Percentiles rank a stretch among this genome's conserved stretches.
phyloP scores from a whole-genome alignment of 164 flowering plant species.

The Berberis vulgaris region DNA sequence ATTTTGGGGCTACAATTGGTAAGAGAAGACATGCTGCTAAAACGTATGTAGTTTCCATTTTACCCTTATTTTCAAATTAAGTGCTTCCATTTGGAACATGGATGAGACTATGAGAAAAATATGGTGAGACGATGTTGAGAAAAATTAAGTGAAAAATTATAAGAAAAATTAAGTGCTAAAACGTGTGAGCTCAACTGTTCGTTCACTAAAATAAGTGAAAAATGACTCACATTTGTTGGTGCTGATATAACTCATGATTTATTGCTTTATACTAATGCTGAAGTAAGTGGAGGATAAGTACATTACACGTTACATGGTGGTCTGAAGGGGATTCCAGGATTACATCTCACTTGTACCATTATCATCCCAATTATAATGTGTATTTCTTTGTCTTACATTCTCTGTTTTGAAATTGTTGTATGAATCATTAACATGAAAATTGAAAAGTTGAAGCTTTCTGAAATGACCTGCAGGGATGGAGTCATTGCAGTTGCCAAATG shows the following conservation, averaged over 20 bases:
- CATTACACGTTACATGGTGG: background rate
- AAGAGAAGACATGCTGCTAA: constrained; percentile 96
- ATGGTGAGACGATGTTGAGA: background rate
- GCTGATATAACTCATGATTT: background rate
- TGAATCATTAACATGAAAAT: constrained; percentile 51
- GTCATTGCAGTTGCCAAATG: constrained; percentile 70
- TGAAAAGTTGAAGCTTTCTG: constrained; percentile 89
- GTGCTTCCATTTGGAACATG: too few species aligned
- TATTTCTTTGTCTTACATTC: background rate
- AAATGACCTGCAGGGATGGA: constrained; percentile 87
- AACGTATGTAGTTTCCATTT: constrained; percentile 44
- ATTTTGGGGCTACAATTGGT: constrained; percentile 93
- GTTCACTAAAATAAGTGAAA: background rate
- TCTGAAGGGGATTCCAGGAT: background rate
- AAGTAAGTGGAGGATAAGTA: background rate
- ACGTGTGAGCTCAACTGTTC: background rate
- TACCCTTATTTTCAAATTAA: background rate
- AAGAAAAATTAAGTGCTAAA: background rate
- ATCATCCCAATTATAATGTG: background rate
- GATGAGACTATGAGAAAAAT: too few species aligned
- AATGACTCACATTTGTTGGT: too few species aligned
- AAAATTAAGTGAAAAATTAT: too few species aligned
- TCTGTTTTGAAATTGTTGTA: background rate
- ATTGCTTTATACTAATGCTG: background rate
- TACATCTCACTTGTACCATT: background rate